phyloP scores from a whole-genome alignment of 345 rosid species.

The Anacardium occidentale region DNA sequence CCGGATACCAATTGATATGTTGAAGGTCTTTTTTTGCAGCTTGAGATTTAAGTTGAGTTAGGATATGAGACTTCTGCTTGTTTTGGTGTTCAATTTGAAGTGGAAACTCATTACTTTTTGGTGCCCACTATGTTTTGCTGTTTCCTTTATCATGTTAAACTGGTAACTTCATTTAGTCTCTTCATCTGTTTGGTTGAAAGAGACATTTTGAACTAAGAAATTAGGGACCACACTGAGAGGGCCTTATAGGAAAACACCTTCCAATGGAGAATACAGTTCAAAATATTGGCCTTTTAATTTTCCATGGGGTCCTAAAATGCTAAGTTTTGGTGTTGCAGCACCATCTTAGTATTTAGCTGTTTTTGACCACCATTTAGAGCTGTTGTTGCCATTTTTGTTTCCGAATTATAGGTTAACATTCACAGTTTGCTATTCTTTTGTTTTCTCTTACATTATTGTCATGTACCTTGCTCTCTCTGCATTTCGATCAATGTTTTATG shows the following conservation, averaged over 20 bases:
- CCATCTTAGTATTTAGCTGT: neutral
- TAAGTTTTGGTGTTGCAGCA: neutral
- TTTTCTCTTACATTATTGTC: neutral
- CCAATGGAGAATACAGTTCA: neutral
- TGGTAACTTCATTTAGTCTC: neutral
- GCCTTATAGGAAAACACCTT: neutral
- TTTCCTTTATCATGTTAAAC: neutral
- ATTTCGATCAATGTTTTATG: neutral
- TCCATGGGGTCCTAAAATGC: neutral
- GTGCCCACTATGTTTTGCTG: neutral
- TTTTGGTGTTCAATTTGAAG: neutral
- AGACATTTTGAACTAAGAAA: neutral
- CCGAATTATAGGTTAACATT: neutral
- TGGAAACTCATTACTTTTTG: neutral
- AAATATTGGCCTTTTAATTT: neutral
- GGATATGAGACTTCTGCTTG: neutral
- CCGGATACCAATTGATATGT: neutral
- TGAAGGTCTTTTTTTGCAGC: neutral
- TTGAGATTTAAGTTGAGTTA: constrained; percentile 9
- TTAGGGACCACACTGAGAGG: neutral
- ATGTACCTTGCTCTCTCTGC: neutral
- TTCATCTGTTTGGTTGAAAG: neutral
- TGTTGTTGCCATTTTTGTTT: neutral
- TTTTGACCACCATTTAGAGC: neutral
- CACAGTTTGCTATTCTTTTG: neutral